Base-by-base conservation (phyloP, 345 rosid species). In the Euclidium syriacum region DNA sequence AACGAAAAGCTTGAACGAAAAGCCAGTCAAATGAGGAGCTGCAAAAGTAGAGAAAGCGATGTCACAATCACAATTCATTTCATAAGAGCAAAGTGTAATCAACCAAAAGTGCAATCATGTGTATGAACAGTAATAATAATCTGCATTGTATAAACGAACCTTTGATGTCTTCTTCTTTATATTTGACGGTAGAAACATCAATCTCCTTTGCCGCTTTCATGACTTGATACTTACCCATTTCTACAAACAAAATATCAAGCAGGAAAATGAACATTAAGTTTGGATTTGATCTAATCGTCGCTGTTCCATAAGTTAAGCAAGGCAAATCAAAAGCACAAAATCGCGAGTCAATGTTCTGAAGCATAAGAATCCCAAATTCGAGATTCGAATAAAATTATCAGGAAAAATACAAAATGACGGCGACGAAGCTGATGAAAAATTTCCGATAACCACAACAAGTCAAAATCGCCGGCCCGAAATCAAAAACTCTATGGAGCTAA, bases 1-100 rank as follows among this genome's bases (percentile, higher is more conserved):
- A 52, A 81, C 85, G 62, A 86, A 86, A 56, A 90, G 40, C 80
- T 72, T 83, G 52, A 90, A 75, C 46, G 24, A 39, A 52, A 76
- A 59, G 11, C 97, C 97, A 12, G 88, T 83, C 78, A 90, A 62
- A 77, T 83, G 91, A 12, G 97, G 91, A 48, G 87, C 95, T 89
- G 83, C 44, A 76, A 67, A 53, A 46, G 11, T 15, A 50, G 2
- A 70, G 1, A 58, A 30, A 68, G 5, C 34, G 39, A 39, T 40
- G 26, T 23, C 19, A 19, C 9, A 32, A 5, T 4, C 48, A 35
- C 4, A 49, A 24, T 1, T 44, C 48, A 23, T 42, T n/a, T 51
- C 12, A 32, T 25, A 49, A n/a, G 30, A 29, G n/a, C 34, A 7
- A 58, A 18, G 17, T 6, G 10, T 33, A 61, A 47, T 23, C 33